Base-by-base conservation (phyloP, 306 rosid genomes). In the Vigna reflexopilosa region DNA sequence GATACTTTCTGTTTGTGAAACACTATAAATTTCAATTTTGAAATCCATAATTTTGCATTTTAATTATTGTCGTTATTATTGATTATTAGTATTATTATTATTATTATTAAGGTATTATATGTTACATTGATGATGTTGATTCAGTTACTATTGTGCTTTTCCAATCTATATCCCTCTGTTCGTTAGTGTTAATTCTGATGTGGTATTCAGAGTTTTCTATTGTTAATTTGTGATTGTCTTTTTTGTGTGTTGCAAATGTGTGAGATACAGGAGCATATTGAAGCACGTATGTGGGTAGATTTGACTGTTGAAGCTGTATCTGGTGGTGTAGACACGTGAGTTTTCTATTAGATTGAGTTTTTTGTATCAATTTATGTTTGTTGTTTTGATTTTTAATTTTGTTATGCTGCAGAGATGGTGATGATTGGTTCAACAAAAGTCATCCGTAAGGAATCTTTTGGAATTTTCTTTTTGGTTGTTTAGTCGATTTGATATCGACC, bases 201-300 rank as follows among this genome's bases (percentile, higher is more conserved):
- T 71, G 55, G 66, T 13, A 32, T 64, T 26, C 78, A 3, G 24
- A 22, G 12, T 42, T 52, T 26, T 30, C 38, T 45, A 56, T 79
- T 19, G 48, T 40, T 40, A 40, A 45, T 47, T 74, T n/a, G 30
- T 19, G 56, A 22, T 62, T 62, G 47, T 16, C 65, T 52, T 77
- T 63, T 74, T 52, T n/a, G 75, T 73, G 79, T 75, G 65, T 51
- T 49, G 48, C 40, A 36, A 71, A 11, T 77, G 78, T 65, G 55
- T 82, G 82, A 32, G 32, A 44, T 73, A 19, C 88, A 90, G 93
- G 92, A 91, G 70, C 88, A 90, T 38, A 86, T 90, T 77, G 97
- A 93, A 70, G 96, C 98, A 55, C 98, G 96, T 45, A 80, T 87
- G 96, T 93, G 98, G 97, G 85, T 75, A 50, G 93, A 93, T 90